phyloP scores from a whole-genome alignment of 306 rosid genomes.

The Cucurbita maxima region DNA sequence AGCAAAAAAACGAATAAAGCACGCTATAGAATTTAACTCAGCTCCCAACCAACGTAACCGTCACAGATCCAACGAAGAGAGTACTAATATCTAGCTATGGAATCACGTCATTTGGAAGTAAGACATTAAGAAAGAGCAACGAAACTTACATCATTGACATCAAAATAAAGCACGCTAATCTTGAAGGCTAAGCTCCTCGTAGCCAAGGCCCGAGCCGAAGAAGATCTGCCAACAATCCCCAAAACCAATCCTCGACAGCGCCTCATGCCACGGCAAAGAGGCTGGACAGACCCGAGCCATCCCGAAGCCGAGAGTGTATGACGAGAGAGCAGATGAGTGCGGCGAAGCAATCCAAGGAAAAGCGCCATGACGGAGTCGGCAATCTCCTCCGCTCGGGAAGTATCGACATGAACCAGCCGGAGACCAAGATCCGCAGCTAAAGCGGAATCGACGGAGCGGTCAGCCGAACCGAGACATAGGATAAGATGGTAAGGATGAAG shows the following conservation, averaged over 20 bases:
- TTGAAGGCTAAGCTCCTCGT: conserved; percentile 91
- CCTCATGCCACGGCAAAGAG: conserved; percentile 94
- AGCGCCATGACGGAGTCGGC: conserved; percentile 97
- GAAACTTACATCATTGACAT: conserved; percentile 44
- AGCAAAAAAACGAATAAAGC: not conserved
- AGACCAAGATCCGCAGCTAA: conserved; percentile 89
- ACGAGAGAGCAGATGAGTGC: conserved; percentile 87
- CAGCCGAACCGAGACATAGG: conserved; percentile 90
- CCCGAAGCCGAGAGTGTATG: conserved; percentile 85
- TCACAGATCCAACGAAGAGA: not conserved
- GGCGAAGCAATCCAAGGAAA: conserved; percentile 80
- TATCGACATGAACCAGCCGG: conserved; percentile 68
- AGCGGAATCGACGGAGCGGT: conserved; percentile 70
- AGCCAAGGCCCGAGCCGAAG: conserved; percentile 82
- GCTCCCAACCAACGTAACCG: not conserved
- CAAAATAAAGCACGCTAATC: conserved; percentile 86
- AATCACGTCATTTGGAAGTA: not conserved
- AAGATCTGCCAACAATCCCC: conserved; percentile 90
- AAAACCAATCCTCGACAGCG: conserved; percentile 89
- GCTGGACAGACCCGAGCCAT: conserved; percentile 97
- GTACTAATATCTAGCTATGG: not conserved
- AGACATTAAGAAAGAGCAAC: not conserved
- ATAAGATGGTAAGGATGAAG: conserved; percentile 82
- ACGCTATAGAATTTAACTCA: not conserved
- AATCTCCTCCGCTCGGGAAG: conserved; percentile 90